phyloP scores from a whole-genome alignment of 805 yeast genomes.

The Yarrowia alimentaria region DNA sequence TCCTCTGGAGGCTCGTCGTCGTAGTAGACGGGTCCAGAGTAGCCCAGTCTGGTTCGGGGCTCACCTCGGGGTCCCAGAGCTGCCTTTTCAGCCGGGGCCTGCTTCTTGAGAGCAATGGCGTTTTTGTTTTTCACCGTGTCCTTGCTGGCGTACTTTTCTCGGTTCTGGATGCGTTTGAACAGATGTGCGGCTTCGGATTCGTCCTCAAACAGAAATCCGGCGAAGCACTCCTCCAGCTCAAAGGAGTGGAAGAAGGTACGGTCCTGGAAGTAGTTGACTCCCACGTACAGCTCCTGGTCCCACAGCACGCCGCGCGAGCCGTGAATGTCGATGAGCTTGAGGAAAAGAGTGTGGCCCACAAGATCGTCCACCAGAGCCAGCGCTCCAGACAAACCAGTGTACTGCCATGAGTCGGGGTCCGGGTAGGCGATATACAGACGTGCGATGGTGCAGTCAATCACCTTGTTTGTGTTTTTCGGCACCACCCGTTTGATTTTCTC shows the following conservation, averaged over 20 bases:
- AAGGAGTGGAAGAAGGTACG: slow-evolving; percentile 92
- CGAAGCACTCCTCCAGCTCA: slow-evolving; percentile 85
- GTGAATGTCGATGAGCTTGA: slow-evolving; percentile 80
- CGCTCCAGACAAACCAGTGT: slow-evolving; percentile 89
- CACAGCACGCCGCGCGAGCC: slow-evolving; percentile 87
- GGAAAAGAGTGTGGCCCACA: slow-evolving; percentile 90
- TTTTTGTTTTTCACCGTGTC: slow-evolving; percentile 82
- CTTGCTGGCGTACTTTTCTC: slow-evolving; percentile 82
- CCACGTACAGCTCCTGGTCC: slow-evolving; percentile 94
- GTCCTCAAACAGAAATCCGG: slow-evolving; percentile 87
- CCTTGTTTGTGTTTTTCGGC: slow-evolving; percentile 83
- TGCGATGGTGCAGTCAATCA: slow-evolving; percentile 88
- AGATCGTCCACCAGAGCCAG: slow-evolving; percentile 82
- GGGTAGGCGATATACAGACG: slow-evolving; percentile 89
- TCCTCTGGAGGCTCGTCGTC: slow-evolving; percentile 81
- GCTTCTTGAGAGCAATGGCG: slow-evolving; percentile 74
- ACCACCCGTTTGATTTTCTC: slow-evolving; percentile 85
- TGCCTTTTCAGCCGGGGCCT: slow-evolving; percentile 34
- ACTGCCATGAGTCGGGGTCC: slow-evolving; percentile 73
- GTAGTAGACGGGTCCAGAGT: slow-evolving; percentile 51
- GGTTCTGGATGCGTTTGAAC: slow-evolving; percentile 66
- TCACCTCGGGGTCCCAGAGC: slow-evolving; percentile 67
- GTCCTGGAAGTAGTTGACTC: slow-evolving; percentile 89
- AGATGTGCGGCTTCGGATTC: slow-evolving; percentile 83
- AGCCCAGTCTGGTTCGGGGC: slow-evolving; percentile 38